Base-by-base conservation (phyloP, 495 filamentous ascomycete species). In the Penicillium canariense region DNA sequence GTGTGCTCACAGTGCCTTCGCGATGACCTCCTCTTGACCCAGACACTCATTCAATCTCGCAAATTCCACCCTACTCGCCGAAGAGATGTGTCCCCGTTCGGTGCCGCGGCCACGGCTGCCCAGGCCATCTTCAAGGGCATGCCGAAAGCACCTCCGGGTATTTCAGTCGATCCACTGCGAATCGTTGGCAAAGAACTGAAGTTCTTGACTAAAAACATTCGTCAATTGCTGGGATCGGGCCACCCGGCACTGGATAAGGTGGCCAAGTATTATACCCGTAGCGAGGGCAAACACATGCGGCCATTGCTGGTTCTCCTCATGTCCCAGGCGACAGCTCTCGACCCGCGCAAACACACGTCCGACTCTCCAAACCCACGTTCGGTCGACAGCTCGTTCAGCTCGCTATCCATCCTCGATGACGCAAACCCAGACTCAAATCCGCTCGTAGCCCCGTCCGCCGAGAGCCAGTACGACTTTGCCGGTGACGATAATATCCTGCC, bases 221-320 rank as follows among this genome's bases (percentile, higher is more conserved):
- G 88, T 44, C 86, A 91, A 65, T 77, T 97, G 25, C 76, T 97
- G 18, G 92, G 92, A 5, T 96, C 92, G 0, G 91, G 92, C 1
- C 92, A 97, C 68, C 95, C 93, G 5, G 88, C 90, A 17, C 79
- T 98, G 35, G 95, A 98, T 65, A 93, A 87, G 46, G 91, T 95
- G 14, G 90, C 95, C 26, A 98, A 97, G 68, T 97, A 98, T 78
- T 98, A 98, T 67, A 96, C 94, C n/a, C 86, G 89, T 60, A 87
- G 87, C 47, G 91, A 97, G 71, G 94, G 94, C 48, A 98, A 98
- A 71, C 95, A 97, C 69, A 87, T 97, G 58, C 88, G 94, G 56
- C 94, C 94, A 3, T 81, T 97, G 67, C 84, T 98, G 46, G 89
- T 98, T 25, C 81, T 98, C 44, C 84, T 98, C 50, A 97, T 98